Evolutionary conservation across 139 green algal species (phyloP), one percentile per base, ranked within the genome.

Genomic region (Gonium pectorale): DNA sequence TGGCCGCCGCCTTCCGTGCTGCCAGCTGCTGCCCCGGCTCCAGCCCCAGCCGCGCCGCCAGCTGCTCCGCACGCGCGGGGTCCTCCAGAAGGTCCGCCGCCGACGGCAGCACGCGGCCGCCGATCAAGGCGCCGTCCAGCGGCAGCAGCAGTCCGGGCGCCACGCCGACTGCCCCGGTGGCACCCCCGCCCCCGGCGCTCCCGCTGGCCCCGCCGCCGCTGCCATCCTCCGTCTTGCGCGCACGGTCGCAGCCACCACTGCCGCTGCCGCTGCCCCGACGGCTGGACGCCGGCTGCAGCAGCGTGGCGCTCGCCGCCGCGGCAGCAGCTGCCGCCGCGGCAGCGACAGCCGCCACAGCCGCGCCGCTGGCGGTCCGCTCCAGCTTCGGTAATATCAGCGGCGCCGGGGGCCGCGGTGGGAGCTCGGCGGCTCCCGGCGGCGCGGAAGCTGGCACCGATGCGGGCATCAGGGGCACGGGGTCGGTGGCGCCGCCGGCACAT

Each of bases 1-100:
- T 83, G 24, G 69, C 63, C 15, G 83, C 83, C 2, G 83, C 71
- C 73, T 88, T 88, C 51, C 62, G 46, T 2, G 83, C 83, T 15
- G 83, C 83, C 40, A 83, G 46, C 83, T 83, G 83, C 60, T 83
- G 83, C 73, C 49, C 38, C 29, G 21, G 19, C 24, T 83, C 73
- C 35, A 88, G 37, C 27, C 83, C 83, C 51, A 88, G 51, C 37
- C 33, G 51, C 38, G 31, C 37, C 72, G 83, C 83, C n/a, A 88
- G 51, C 83, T 77, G 31, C 46, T 70, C 70, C 24, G 83, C 83
- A 15, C 44, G 49, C 31, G 13, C 37, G 2, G 83, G 83, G 40
- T 83, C 83, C n/a, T 70, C 44, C 51, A 88, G 73, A n/a, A 88
- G 64, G 64, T 84, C 26, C 17, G 22, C 49, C 44, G 67, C 56